Evolutionary conservation across 352 stramenopile genomes (phyloP), one percentile per base, ranked within the genome.

Genomic region (Globisporangium viniferum): DNA sequence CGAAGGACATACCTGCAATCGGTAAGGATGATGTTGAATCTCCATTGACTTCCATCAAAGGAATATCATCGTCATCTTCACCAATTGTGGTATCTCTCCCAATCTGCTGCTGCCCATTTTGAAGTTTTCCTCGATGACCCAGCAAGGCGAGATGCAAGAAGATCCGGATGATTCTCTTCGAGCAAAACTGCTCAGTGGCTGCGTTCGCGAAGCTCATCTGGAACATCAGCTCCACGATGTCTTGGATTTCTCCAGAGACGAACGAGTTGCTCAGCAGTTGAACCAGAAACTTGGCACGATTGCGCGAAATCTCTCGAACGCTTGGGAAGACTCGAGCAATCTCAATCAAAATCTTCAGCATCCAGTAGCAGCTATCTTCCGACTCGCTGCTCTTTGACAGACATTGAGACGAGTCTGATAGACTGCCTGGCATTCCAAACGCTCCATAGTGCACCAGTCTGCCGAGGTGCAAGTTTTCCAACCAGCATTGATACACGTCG

Each of bases 401-500:
- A 18, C 48, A 54, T 5, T 55, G 44, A 14, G 56, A 10, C 3
- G 49, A 54, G 48, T 73, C 65, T 18, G 55, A 61, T 5, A 56
- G 33, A 66, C 79, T 80, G 24, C 72, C 78, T 31, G 75, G 76
- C 64, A 64, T 76, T 58, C 77, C 68, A 12, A 70, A 73, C 6
- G 72, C 75, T 67, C 72, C 70, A 44, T 72, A 77, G 15, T 82
- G 66, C 24, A 67, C 73, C 35, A 79, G 67, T 53, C 76, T 71
- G 44, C 74, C 79, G 2, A 90, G 69, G 55, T 90, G 77, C 22
- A 91, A 68, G 66, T 91, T 76, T 46, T 95, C 84, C 18, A 95
- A 73, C 88, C 88, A 95, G 60, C 84, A 85, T 68, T 94, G 82
- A 62, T 93, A 95, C 1, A 93, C 81, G 14, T 89, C 81, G 61